Conservation (phyloP, 2,329 filamentous ascomycete species). For the Helotiales sp. region DNA sequence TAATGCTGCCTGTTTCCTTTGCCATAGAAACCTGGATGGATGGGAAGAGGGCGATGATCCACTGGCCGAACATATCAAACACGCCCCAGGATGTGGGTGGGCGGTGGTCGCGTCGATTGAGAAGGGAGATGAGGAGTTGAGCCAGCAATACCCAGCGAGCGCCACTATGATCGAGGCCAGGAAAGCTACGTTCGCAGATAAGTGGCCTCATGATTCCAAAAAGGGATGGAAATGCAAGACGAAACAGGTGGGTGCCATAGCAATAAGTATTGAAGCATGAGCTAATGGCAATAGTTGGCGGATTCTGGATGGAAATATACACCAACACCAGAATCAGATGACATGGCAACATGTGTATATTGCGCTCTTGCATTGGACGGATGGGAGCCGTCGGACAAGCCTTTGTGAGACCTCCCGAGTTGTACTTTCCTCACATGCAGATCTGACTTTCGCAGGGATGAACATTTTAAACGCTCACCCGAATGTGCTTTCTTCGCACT, state of each 20-base stretch:
- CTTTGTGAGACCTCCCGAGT: constrained; percentile 58
- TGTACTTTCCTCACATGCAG: background rate
- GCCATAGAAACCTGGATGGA: constrained; percentile 79
- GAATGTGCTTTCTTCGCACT: constrained; percentile 82
- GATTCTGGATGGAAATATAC: constrained; percentile 95
- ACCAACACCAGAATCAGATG: constrained; percentile 77
- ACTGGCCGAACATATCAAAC: constrained; percentile 79
- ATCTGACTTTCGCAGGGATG: constrained; percentile 58
- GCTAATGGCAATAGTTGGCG: constrained; percentile 60
- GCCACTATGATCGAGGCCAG: constrained; percentile 74
- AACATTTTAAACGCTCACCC: constrained; percentile 78
- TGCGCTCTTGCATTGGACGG: constrained; percentile 88
- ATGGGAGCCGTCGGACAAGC: constrained; percentile 92
- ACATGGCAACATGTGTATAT: constrained; percentile 89
- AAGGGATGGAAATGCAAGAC: constrained; percentile 87
- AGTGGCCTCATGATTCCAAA: constrained; percentile 89
- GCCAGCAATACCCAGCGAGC: constrained; percentile 71
- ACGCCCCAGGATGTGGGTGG: constrained; percentile 83
- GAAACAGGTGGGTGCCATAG: constrained; percentile 64
- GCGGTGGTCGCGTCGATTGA: constrained; percentile 70
- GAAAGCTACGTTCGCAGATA: constrained; percentile 76
- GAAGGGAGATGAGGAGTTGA: constrained; percentile 60
- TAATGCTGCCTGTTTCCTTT: constrained; percentile 89
- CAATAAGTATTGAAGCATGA: background rate
- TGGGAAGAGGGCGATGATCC: constrained; percentile 90